Conservation (phyloP, 805 yeast species). For the Candida tibetensis region DNA sequence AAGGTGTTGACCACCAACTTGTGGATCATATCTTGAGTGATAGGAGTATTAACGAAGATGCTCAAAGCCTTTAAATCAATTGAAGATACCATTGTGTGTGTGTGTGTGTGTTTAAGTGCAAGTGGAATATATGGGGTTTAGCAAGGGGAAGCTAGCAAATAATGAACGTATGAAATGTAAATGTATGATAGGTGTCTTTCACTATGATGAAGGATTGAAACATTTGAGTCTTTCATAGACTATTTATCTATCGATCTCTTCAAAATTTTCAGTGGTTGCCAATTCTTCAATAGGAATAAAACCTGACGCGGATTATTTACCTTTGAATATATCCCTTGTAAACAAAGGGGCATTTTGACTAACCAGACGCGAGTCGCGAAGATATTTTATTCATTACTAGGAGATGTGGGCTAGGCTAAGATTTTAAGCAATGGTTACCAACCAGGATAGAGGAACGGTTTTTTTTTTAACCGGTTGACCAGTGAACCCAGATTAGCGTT, state of each 20-base stretch:
- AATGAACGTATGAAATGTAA: not conserved
- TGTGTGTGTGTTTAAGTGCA: not conserved
- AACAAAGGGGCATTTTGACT: not conserved
- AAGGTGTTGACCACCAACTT: conserved; percentile 63
- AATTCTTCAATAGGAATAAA: not conserved
- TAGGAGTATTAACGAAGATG: conserved; percentile 60
- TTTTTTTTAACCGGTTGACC: no score
- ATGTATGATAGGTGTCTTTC: not conserved
- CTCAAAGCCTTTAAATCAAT: conserved; percentile 52
- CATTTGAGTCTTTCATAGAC: not conserved
- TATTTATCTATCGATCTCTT: not conserved
- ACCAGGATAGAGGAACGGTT: no score
- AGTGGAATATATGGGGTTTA: not conserved
- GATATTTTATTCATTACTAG: no score
- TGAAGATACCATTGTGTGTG: conserved; percentile 17
- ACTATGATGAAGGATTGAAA: not conserved
- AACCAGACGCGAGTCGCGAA: no score
- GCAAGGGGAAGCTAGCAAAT: not conserved
- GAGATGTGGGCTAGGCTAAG: no score
- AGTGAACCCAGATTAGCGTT: no score
- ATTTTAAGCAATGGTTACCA: no score
- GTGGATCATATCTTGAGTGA: conserved; percentile 72
- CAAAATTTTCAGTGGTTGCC: not conserved
- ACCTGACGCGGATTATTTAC: not conserved
- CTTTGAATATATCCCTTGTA: not conserved